Evolutionary conservation across 768 basidiomycete species (phyloP), one percentile per base, ranked within the genome.

Genomic region (Cyathus striatus): DNA sequence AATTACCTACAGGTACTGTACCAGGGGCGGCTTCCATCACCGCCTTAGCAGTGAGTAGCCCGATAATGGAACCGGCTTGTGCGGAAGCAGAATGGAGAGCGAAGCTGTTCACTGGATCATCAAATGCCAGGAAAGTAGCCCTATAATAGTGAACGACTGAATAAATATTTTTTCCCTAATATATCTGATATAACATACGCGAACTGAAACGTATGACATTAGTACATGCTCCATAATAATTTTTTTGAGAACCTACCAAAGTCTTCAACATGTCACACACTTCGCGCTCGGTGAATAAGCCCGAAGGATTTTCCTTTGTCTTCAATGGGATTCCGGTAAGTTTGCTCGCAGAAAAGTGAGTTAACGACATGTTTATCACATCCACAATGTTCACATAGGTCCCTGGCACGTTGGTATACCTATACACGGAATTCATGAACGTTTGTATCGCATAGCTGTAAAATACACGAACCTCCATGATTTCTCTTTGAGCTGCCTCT

Each of bases 351-450:
- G 64, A 63, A 60, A 72, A 70, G 42, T 71, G 64, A 1, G 66
- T 62, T 2, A 62, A 57, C 16, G 64, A 60, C 7, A 69, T 55
- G 40, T 76, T 75, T 54, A 74, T 60, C 9, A 78, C 73, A 44
- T 75, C 70, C 14, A 75, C 69, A 44, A 79, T 63, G 48, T 80
- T 72, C 42, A 79, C 52, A 25, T 64, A 66, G 32, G 50, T 60
- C 26, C 65, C 68, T 6, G 59, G 49, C 14, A 62, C 47, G 23
- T 60, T 60, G n/a, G 56, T 47, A 39, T 65, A 63, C 20, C 57
- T 59, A 32, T 32, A 32, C 17, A 32, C 30, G 13, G 30, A 3
- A 32, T 5, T 16, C 17, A 3, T 13, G 5, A 32, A 32, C 30
- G 13, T 13, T 3, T 12, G 13, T 7, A n/a, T 13, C 2, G 17